Percentiles rank a stretch among this genome's conserved stretches.
Conservation (phyloP, 2,329 filamentous ascomycete species). For the Davidsoniella virescens region DNA sequence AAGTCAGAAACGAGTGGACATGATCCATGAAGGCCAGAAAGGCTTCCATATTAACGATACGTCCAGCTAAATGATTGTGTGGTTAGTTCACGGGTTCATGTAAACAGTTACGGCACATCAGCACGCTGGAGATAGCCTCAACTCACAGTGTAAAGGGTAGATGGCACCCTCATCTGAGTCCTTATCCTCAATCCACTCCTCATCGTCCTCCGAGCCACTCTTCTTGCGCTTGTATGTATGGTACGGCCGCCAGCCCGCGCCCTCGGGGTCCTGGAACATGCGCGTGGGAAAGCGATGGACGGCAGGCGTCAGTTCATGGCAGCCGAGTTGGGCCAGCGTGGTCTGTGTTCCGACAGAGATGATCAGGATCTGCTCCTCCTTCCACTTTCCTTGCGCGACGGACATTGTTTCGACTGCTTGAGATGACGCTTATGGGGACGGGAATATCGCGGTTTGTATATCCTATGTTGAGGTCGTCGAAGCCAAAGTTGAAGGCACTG, state of each 20-base stretch:
- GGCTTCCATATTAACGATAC: slow-evolving; percentile 77
- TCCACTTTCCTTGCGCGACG: slow-evolving; percentile 40
- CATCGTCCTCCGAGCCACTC: slow-evolving; percentile 37
- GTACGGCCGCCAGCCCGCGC: slow-evolving; percentile 60
- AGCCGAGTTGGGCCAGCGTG: slow-evolving; percentile 79
- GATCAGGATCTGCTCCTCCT: slow-evolving; percentile 49
- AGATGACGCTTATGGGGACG: not conserved
- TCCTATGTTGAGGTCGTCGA: not conserved
- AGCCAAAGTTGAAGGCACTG: not conserved
- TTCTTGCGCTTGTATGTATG: slow-evolving; percentile 54
- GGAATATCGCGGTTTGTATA: not conserved
- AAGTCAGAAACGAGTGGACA: slow-evolving; percentile 75
- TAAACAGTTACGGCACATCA: too few species aligned
- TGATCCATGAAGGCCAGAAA: slow-evolving; percentile 90
- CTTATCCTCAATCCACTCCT: slow-evolving; percentile 73
- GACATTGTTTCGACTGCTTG: slow-evolving; percentile 28
- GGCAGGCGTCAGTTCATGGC: slow-evolving; percentile 84
- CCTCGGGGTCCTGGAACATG: slow-evolving; percentile 79
- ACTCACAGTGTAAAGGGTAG: slow-evolving; percentile 57
- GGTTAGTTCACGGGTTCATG: not conserved
- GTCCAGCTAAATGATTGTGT: slow-evolving; percentile 39
- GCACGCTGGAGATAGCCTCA: not conserved
- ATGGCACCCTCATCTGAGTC: slow-evolving; percentile 78
- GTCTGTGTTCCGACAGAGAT: slow-evolving; percentile 75
- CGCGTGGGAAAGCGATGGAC: slow-evolving; percentile 72